Percentiles rank a stretch among this genome's conserved stretches.
Conservation (phyloP, 768 basidiomycete species). For the Leucosporidium yakuticum region DNA sequence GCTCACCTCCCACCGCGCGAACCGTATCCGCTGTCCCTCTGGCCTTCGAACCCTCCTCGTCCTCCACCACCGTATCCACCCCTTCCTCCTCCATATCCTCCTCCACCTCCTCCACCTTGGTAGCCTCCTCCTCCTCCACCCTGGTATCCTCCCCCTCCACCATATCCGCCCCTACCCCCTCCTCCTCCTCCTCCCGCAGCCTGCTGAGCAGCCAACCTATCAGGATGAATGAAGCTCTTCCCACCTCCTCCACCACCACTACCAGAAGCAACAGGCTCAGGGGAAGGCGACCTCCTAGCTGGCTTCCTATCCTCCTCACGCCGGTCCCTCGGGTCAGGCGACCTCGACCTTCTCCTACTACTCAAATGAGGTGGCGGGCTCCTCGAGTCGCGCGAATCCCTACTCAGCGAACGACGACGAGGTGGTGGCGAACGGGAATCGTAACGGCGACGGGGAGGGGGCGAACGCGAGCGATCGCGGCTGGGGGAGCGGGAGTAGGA, state of each 20-base stretch:
- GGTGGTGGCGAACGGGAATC: conserved; percentile 9
- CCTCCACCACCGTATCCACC: too few relatives aligned
- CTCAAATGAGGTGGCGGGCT: not conserved
- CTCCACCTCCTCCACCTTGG: too few relatives aligned
- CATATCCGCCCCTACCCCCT: not conserved
- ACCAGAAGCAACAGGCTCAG: not conserved
- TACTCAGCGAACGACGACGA: not conserved
- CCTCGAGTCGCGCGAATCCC: not conserved
- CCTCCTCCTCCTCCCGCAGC: conserved; percentile 8
- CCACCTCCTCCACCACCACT: conserved; percentile 1
- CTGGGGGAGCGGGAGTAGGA: conserved; percentile 20
- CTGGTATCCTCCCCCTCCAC: not conserved
- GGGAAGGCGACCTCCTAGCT: not conserved
- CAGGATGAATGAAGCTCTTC: not conserved
- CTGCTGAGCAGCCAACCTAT: not conserved
- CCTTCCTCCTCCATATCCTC: too few relatives aligned
- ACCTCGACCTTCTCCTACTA: not conserved
- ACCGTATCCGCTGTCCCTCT: too few relatives aligned
- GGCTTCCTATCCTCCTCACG: not conserved
- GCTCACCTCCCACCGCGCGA: too few relatives aligned
- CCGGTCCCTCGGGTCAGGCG: not conserved
- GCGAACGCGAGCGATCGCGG: conserved; percentile 6
- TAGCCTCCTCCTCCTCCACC: too few relatives aligned
- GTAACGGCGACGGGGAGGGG: too few relatives aligned
- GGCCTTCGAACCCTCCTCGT: too few relatives aligned